These are phyloP conservation scores for Gracilaria vermiculophylla DNA, from an alignment of 23 red algal genomes.

Conservation along the genomic window DNA sequence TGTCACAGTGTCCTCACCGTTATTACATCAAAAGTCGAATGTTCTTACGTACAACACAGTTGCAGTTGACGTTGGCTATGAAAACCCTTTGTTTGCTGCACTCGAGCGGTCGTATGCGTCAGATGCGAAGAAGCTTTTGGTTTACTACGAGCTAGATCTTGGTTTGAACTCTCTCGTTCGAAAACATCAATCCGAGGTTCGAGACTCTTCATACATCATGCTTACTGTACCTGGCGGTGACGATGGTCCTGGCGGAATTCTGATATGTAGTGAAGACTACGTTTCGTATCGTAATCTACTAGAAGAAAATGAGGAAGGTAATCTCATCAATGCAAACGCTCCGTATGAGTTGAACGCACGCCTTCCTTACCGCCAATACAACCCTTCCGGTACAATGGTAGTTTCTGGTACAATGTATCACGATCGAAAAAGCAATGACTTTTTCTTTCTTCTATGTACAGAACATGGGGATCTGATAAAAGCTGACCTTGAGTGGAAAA, in stretches of 20 bases:
- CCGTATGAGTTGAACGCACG: background rate
- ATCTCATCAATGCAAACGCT: background rate
- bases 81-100: slow-evolving; percentile 86
- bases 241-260: slow-evolving; percentile 87
- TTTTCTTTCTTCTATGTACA: slow-evolving; percentile 84
- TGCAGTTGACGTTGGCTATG: slow-evolving; percentile 82
- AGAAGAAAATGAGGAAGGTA: slow-evolving; percentile 29
- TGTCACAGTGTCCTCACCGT: slow-evolving; percentile 68
- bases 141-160: slow-evolving; percentile 89
- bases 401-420: slow-evolving; percentile 59
- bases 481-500: slow-evolving; percentile 50
- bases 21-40: slow-evolving; percentile 64
- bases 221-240: slow-evolving; percentile 69
- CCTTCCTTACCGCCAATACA: slow-evolving; percentile 25
- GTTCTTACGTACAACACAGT: slow-evolving; percentile 45
- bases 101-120: slow-evolving; percentile 68
- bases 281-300: slow-evolving; percentile 58
- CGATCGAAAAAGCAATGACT: slow-evolving; percentile 63
- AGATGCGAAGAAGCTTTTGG: slow-evolving; percentile 39
- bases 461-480: slow-evolving; percentile 86
- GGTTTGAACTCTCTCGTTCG: slow-evolving; percentile 81
- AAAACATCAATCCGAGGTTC: slow-evolving; percentile 24
- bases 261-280: slow-evolving; percentile 50
- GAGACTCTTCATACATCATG: slow-evolving; percentile 32
- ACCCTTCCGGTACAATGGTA: slow-evolving; percentile 48